phyloP scores from a whole-genome alignment of 345 rosid genomes.

The Schrenkiella parvula region DNA sequence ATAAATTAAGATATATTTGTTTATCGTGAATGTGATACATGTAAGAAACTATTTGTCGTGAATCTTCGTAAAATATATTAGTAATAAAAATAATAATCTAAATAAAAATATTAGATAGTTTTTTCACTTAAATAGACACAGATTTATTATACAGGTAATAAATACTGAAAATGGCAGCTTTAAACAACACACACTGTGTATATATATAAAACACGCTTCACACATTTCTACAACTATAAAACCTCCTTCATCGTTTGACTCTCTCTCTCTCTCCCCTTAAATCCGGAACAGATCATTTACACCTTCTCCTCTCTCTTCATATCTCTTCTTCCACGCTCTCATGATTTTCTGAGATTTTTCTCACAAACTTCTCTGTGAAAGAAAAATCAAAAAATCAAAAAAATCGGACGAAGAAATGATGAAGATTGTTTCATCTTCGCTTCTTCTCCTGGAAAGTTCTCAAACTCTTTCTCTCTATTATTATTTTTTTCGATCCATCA shows the following conservation, averaged over 20 bases:
- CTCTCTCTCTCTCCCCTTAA: slow-evolving; percentile 4
- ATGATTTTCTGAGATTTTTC: slow-evolving; percentile 3
- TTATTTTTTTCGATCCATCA: not conserved
- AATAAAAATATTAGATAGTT: no score
- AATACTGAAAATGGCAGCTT: not conserved
- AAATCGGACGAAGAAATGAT: slow-evolving; percentile 1
- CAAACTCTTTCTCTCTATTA: not conserved
- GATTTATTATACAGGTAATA: not conserved
- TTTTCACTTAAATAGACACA: no score
- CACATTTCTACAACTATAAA: slow-evolving; percentile 33
- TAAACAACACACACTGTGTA: not conserved
- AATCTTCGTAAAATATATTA: no score
- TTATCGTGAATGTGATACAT: no score
- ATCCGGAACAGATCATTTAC: slow-evolving; percentile 5
- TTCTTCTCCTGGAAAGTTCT: slow-evolving; percentile 43
- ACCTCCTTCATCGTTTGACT: slow-evolving; percentile 9
- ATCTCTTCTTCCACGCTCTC: not conserved
- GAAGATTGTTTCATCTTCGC: slow-evolving; percentile 15
- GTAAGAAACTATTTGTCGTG: no score
- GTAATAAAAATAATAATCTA: no score
- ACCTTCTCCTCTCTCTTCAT: not conserved
- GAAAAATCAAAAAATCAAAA: slow-evolving; percentile 28
- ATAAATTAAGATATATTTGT: no score
- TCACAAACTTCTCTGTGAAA: not conserved
- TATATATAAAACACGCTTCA: not conserved